Conservation (phyloP, 305 asterid genomes). For the Fraxinus angustifolia region DNA sequence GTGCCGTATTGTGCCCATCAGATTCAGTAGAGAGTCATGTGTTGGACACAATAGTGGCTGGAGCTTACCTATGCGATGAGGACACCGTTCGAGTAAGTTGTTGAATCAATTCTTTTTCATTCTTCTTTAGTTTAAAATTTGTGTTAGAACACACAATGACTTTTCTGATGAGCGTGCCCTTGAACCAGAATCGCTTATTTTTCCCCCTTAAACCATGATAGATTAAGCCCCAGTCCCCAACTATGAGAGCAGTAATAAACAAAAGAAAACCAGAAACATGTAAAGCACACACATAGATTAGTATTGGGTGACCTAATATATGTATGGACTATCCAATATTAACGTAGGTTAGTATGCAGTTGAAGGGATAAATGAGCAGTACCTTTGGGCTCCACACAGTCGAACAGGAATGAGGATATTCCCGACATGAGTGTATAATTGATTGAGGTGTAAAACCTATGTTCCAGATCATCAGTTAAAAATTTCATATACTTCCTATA, state of each 20-base stretch:
- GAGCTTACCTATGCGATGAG: slow-evolving; percentile 95
- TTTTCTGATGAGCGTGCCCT: background rate
- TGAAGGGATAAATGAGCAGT: background rate
- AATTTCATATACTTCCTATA: background rate
- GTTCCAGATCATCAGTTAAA: background rate
- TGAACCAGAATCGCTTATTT: background rate
- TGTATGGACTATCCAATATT: background rate
- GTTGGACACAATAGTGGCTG: slow-evolving; percentile 92
- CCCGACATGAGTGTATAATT: background rate
- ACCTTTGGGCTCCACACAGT: background rate
- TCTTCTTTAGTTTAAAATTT: background rate
- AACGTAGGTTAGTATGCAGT: background rate
- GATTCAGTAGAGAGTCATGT: slow-evolving; percentile 97
- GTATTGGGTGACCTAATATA: background rate
- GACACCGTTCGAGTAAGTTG: slow-evolving; percentile 89
- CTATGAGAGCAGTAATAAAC: background rate
- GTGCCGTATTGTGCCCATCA: slow-evolving; percentile 91
- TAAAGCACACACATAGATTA: background rate
- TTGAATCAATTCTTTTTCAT: background rate
- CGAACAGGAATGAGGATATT: background rate
- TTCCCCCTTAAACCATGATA: background rate
- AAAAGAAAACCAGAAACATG: background rate
- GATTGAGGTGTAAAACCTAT: background rate
- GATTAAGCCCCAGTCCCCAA: background rate
- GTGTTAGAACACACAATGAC: background rate